phyloP scores from a whole-genome alignment of 2,329 filamentous ascomycete genomes.

The Simplicillium aogashimaense region DNA sequence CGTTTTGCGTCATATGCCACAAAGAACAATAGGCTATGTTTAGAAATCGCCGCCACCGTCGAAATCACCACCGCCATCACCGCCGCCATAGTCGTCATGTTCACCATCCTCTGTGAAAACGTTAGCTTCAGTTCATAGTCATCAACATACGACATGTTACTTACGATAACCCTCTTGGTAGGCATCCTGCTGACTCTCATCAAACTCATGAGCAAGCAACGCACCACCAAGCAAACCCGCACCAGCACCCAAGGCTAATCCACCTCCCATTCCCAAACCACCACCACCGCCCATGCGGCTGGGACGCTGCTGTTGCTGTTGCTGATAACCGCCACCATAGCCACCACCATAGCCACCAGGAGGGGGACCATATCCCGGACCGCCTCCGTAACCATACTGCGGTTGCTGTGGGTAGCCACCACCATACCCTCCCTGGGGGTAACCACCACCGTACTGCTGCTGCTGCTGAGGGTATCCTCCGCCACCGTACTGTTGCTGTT shows the following conservation, averaged over 20 bases:
- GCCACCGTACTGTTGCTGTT: constrained; percentile 16
- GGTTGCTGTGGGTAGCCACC: neutral
- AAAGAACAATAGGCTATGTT: neutral
- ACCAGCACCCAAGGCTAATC: constrained; percentile 67
- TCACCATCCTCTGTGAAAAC: constrained; percentile 17
- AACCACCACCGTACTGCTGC: constrained; percentile 9
- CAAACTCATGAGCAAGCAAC: constrained; percentile 57
- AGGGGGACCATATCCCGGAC: constrained; percentile 18
- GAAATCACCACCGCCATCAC: constrained; percentile 20
- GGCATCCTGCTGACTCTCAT: constrained; percentile 49
- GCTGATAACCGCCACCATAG: constrained; percentile 17
- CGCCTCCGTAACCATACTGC: constrained; percentile 12
- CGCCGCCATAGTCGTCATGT: constrained; percentile 16
- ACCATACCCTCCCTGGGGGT: constrained; percentile 9
- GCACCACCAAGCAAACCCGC: constrained; percentile 74
- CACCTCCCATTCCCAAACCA: constrained; percentile 54
- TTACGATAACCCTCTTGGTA: constrained; percentile 36
- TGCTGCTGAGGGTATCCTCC: constrained; percentile 2
- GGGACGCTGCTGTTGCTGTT: constrained; percentile 31
- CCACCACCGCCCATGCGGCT: constrained; percentile 32
- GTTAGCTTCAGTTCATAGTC: constrained; percentile 8
- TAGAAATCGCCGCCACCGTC: constrained; percentile 21
- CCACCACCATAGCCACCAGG: constrained; percentile 22
- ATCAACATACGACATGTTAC: constrained; percentile 6
- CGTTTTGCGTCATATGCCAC: too few species aligned